Evolutionary conservation across 306 rosid genomes (phyloP).

Genomic region (Vigna angularis): DNA sequence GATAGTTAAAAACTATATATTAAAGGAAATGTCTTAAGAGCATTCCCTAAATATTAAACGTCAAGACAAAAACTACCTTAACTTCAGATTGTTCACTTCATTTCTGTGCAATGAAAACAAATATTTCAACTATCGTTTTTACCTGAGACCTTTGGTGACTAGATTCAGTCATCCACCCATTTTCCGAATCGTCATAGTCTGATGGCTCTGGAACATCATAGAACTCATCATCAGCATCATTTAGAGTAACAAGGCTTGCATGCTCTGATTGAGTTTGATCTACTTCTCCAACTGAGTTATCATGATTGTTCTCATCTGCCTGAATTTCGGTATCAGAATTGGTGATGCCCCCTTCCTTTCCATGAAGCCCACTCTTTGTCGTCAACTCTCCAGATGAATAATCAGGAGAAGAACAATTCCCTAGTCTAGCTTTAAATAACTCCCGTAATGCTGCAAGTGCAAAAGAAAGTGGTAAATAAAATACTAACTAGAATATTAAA

Average conservation of each 20-base stretch:
- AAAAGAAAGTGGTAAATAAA: constrained; percentile 40
- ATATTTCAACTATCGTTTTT: constrained; percentile 26
- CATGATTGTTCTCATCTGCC: constrained; percentile 51
- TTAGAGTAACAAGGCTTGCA: constrained; percentile 58
- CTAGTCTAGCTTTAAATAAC: constrained; percentile 66
- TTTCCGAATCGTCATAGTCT: constrained; percentile 63
- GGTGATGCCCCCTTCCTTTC: constrained; percentile 49
- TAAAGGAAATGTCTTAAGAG: constrained; percentile 24
- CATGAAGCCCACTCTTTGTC: constrained; percentile 48
- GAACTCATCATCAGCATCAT: constrained; percentile 78
- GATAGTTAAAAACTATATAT: constrained; percentile 25
- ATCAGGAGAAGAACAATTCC: constrained; percentile 59
- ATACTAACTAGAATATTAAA: constrained; percentile 30
- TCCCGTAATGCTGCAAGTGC: constrained; percentile 79
- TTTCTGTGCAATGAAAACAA: constrained; percentile 34
- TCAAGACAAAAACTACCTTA: constrained; percentile 25
- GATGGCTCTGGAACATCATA: constrained; percentile 87
- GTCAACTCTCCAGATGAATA: constrained; percentile 63
- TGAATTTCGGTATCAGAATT: constrained; percentile 52
- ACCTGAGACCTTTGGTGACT: constrained; percentile 58
- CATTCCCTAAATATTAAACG: constrained; percentile 19
- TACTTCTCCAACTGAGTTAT: constrained; percentile 48
- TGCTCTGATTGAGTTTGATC: constrained; percentile 62
- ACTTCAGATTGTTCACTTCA: constrained; percentile 19
- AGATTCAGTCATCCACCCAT: constrained; percentile 78